Evolutionary conservation across 2,329 filamentous ascomycete genomes (phyloP).

Genomic region (Zalaria sp.): DNA sequence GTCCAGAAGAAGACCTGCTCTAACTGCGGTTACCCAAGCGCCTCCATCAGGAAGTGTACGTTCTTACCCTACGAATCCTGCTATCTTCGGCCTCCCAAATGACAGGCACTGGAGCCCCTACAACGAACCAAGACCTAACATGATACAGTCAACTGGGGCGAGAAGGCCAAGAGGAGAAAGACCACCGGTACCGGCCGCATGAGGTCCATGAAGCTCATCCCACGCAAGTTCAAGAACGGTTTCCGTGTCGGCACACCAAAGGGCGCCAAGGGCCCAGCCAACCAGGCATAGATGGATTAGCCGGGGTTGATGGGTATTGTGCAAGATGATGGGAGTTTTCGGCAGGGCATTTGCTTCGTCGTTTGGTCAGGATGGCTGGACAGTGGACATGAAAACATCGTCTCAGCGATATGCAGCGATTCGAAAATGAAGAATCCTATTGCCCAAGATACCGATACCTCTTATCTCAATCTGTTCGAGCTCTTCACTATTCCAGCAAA

Average conservation of each 20-base stretch:
- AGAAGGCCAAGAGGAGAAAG: conserved; percentile 99
- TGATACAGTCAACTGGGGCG: conserved; percentile 86
- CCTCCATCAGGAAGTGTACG: conserved; percentile 98
- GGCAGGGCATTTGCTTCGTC: too few species aligned
- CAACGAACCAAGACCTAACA: conserved; percentile 3
- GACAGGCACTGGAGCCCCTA: not conserved
- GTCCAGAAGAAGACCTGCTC: conserved; percentile 99
- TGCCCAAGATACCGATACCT: too few species aligned
- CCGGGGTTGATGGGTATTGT: too few species aligned
- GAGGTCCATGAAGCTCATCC: conserved; percentile 84
- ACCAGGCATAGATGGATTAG: conserved; percentile 1
- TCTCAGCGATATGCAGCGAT: too few species aligned
- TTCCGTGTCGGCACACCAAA: conserved; percentile 87
- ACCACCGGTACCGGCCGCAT: conserved; percentile 94
- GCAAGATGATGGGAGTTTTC: too few species aligned
- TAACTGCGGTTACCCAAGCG: conserved; percentile 90
- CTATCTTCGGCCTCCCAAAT: not conserved
- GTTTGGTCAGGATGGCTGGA: too few species aligned
- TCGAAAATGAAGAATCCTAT: too few species aligned
- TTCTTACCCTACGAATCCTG: conserved; percentile 16
- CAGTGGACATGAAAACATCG: too few species aligned
- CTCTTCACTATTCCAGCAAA: too few species aligned
- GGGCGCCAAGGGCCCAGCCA: conserved; percentile 56
- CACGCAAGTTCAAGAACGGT: conserved; percentile 92
- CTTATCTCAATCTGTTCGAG: too few species aligned